Evolutionary conservation across 2,329 filamentous ascomycete genomes (phyloP), one percentile per base, ranked within the genome.

Genomic region (Fusarium chuoi): DNA sequence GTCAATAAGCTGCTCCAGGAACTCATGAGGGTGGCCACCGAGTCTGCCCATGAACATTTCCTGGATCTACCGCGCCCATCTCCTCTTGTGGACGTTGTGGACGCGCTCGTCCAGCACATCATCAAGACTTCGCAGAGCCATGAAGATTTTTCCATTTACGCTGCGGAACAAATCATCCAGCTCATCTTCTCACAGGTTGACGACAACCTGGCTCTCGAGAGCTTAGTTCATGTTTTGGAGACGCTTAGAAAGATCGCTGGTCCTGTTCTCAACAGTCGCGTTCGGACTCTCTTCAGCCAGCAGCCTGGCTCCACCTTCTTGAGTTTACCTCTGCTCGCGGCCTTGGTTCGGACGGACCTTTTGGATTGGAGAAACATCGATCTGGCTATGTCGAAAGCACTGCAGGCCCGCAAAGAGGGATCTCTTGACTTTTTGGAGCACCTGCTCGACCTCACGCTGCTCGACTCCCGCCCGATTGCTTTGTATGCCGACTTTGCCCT

Each of bases 401-500:
- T 98, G 26, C 86, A 90, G 62, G 88, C 92, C 63, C 90, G 91
- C 66, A 94, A 95, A 70, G 87, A 91, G 13, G 88, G 89, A 28
- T 94, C 93, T 4, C 84, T 98, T 7, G 90, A 94, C 64, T 93
- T 97, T 79, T 87, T 98, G n/a, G 90, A 92, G 58, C 91, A 91
- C 48, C 86, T 98, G 48, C 86, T 98, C 72, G 93, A 96, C 74
- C 89, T 94, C 48, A 89, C 95, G 1, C 85, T 98, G 14, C 88
- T 97, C 56, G 93, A 90, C 75, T 93, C 95, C 54, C 90, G 91
- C 49, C 94, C 94, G 1, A 89, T 92, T 44, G 93, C 93, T 3
- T 85, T 98, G 54, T 93, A 94, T 76, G 91, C 95, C 4, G 95
- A 98, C 82, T 97, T 98, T 78, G 91, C 94, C 12, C 89, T 90